Conservation (phyloP, 352 stramenopile genomes). For the Globisporangium megalacanthum region DNA sequence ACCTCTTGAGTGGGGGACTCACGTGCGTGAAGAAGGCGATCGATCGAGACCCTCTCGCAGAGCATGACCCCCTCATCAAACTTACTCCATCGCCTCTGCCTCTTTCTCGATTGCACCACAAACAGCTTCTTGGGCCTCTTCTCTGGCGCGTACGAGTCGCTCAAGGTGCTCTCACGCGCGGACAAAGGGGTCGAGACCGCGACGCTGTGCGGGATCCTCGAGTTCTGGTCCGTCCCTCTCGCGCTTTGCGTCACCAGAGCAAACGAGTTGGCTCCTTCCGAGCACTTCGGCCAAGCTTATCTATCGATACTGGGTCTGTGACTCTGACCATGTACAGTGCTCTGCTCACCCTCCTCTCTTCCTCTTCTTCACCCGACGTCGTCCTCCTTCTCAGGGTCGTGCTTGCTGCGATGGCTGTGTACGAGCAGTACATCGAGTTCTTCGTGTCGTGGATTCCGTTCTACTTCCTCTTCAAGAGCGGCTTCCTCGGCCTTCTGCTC, state of each 20-base stretch:
- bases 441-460: constrained; percentile 74
- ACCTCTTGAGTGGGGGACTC: constrained; percentile 63
- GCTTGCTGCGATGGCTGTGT: constrained; percentile 42
- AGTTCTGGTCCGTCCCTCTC: constrained; percentile 42
- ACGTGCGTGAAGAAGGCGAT: constrained; percentile 30
- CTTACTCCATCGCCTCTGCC: no score
- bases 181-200: constrained; percentile 49
- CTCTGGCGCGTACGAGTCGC: constrained; percentile 59
- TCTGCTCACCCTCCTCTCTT: no score
- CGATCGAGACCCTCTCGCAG: no score
- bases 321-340: no score
- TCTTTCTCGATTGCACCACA: background rate
- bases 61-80: no score
- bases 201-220: constrained; percentile 42
- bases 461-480: constrained; percentile 74
- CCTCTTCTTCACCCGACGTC: no score
- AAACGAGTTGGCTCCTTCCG: no score
- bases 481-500: constrained; percentile 47
- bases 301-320: no score
- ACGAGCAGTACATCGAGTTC: constrained; percentile 65
- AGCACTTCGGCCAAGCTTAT: no score
- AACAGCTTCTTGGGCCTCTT: constrained; percentile 49
- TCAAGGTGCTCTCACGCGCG: constrained; percentile 57
- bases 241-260: background rate
- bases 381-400: constrained; percentile 33